A percentile compares a stretch with the other conserved stretches of the same genome.
Conservation (phyloP, 106 monocot species). For the Phalaenopsis equestris region DNA sequence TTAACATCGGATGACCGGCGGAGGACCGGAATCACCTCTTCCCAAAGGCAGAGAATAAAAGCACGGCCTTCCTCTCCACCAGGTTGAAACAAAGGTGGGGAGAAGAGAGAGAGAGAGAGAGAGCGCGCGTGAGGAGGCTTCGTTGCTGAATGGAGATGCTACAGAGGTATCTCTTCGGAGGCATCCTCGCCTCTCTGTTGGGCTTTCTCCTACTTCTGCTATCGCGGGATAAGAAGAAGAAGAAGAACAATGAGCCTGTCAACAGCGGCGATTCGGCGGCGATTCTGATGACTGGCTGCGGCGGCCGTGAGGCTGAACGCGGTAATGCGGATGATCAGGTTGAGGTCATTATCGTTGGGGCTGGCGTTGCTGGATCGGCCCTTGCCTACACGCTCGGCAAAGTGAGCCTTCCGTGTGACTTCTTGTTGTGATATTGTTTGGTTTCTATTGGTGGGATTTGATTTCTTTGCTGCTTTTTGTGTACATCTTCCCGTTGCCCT, state of each 20-base stretch:
- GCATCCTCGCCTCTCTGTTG: not conserved
- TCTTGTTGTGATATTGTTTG: not conserved
- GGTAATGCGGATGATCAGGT: not conserved
- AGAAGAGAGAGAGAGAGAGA: too few species aligned
- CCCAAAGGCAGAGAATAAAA: too few species aligned
- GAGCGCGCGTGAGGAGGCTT: too few species aligned
- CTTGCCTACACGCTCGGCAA: constrained; percentile 86
- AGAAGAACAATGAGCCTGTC: not conserved
- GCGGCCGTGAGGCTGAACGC: not conserved
- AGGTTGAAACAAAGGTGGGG: too few species aligned
- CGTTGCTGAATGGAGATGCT: not conserved
- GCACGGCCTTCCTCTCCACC: too few species aligned
- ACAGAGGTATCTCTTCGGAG: not conserved
- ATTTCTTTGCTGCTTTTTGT: too few species aligned
- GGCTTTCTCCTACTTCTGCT: not conserved
- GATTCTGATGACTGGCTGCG: not conserved
- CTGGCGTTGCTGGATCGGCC: constrained; percentile 88
- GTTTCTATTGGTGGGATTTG: not conserved
- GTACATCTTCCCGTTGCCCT: too few species aligned
- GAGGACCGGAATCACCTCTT: too few species aligned
- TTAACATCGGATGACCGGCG: too few species aligned
- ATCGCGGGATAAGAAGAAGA: not conserved
- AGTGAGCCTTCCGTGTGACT: constrained; percentile 22
- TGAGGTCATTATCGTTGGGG: constrained; percentile 82
- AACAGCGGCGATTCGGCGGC: not conserved